Conservation (phyloP, 2,329 filamentous ascomycete species). For the Cyanodermella asteris region DNA sequence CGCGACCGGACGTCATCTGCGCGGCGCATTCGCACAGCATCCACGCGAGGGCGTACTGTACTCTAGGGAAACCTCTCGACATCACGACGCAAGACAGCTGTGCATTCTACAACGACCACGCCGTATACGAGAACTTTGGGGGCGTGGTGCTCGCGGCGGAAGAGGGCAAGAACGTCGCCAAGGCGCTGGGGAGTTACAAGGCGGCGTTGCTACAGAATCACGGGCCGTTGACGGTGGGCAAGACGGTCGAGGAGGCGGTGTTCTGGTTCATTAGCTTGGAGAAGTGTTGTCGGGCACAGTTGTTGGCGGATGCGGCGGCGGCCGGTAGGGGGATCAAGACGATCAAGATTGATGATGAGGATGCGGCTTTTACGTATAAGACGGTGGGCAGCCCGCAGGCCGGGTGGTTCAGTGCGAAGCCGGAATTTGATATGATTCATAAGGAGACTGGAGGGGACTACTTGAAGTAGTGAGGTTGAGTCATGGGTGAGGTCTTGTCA, state of each 20-base stretch:
- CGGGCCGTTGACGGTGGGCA: slow-evolving; percentile 27
- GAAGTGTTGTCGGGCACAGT: slow-evolving; percentile 30
- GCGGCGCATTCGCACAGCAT: slow-evolving; percentile 33
- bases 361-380: slow-evolving; percentile 46
- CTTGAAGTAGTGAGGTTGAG: slow-evolving; percentile 16
- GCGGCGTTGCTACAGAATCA: slow-evolving; percentile 33
- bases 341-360: slow-evolving; percentile 43
- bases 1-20: slow-evolving; percentile 31
- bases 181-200: slow-evolving; percentile 25
- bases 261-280: slow-evolving; percentile 33
- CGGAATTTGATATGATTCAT: slow-evolving; percentile 47
- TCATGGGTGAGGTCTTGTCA: too few relatives aligned
- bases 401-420: slow-evolving; percentile 51
- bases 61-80: slow-evolving; percentile 20
- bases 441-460: slow-evolving; percentile 36
- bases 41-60: slow-evolving; percentile 24
- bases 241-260: slow-evolving; percentile 27
- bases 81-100: slow-evolving; percentile 25
- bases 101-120: slow-evolving; percentile 26
- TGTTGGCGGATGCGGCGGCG: slow-evolving; percentile 30
- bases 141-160: slow-evolving; percentile 30
- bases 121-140: slow-evolving; percentile 30
- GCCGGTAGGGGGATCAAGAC: slow-evolving; percentile 38
- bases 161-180: slow-evolving; percentile 31
- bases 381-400: slow-evolving; percentile 37